phyloP scores from a whole-genome alignment of 2,329 filamentous ascomycete species.

The Mycosphaerella sp. region DNA sequence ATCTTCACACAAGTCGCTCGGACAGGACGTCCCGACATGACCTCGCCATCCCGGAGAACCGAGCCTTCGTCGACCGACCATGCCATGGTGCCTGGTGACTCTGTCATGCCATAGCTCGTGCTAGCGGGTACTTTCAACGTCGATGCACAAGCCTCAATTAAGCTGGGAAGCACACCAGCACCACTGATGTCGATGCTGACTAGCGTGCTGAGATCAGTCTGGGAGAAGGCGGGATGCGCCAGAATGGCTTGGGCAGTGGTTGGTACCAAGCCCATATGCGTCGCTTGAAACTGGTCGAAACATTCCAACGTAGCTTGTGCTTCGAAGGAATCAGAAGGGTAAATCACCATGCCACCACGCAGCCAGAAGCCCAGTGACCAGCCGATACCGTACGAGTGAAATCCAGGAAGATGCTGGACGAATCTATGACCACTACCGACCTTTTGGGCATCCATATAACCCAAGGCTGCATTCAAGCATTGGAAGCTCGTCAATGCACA shows the following conservation, averaged over 20 bases:
- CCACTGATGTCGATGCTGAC: constrained; percentile 33
- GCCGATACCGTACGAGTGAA: constrained; percentile 31
- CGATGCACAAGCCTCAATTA: constrained; percentile 28
- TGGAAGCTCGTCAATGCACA: constrained; percentile 39
- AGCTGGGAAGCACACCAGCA: constrained; percentile 35
- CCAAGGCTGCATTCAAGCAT: constrained; percentile 36
- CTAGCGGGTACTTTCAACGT: constrained; percentile 29
- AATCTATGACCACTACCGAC: constrained; percentile 28
- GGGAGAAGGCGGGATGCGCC: constrained; percentile 28
- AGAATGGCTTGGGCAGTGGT: constrained; percentile 33
- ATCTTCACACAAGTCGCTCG: constrained; percentile 37
- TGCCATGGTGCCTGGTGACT: constrained; percentile 41
- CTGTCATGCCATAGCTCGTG: constrained; percentile 43
- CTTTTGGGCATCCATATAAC: constrained; percentile 27
- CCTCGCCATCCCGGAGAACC: constrained; percentile 32
- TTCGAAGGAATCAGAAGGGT: constrained; percentile 31
- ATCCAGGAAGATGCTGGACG: constrained; percentile 30
- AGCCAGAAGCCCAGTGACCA: constrained; percentile 31
- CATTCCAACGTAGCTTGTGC: constrained; percentile 32
- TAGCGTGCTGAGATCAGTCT: constrained; percentile 29
- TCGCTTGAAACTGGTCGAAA: constrained; percentile 31
- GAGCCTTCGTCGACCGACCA: constrained; percentile 34
- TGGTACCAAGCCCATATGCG: constrained; percentile 33
- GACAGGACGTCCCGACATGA: constrained; percentile 41
- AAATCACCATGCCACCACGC: constrained; percentile 27